Evolutionary conservation across 169 alveolate species (phyloP).

Genomic region (Cryptosporidium parvum): DNA sequence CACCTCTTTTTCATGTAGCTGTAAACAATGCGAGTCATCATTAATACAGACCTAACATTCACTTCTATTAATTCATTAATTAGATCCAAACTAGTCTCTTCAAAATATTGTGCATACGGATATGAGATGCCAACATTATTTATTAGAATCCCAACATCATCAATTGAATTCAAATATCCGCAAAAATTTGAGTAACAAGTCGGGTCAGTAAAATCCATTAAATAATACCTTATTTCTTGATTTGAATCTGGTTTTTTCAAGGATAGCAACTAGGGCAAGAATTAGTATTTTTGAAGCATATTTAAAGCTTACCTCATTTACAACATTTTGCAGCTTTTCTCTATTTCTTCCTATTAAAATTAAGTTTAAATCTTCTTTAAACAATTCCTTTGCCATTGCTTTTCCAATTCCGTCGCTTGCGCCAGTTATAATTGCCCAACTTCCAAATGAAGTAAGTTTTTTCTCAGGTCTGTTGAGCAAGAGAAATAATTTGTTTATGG

Average conservation of each 20-base stretch:
- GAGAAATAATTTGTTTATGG: neutral
- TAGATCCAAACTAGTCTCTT: constrained; percentile 77
- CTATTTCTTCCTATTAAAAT: constrained; percentile 66
- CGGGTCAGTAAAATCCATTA: constrained; percentile 52
- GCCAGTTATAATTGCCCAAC: constrained; percentile 85
- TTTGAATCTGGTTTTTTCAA: constrained; percentile 9
- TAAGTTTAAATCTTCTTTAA: constrained; percentile 75
- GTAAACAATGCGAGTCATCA: constrained; percentile 79
- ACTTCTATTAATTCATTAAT: constrained; percentile 80
- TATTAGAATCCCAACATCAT: constrained; percentile 79
- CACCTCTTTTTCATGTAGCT: constrained; percentile 67
- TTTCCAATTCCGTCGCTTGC: constrained; percentile 88
- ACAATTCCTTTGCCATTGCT: constrained; percentile 81
- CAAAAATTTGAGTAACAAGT: constrained; percentile 5
- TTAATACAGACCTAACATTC: constrained; percentile 77
- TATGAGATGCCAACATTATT: constrained; percentile 84
- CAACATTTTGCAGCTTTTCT: constrained; percentile 42
- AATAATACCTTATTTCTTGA: constrained; percentile 40
- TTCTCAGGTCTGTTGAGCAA: neutral
- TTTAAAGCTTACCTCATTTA: constrained; percentile 34
- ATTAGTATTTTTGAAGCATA: neutral
- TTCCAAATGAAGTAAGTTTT: constrained; percentile 78
- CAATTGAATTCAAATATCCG: neutral
- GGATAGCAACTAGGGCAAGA: neutral
- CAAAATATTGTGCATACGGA: constrained; percentile 80